These are phyloP conservation scores for Leishmania lainsoni DNA, from an alignment of 208 protist genomes.

Conservation along the genomic window DNA sequence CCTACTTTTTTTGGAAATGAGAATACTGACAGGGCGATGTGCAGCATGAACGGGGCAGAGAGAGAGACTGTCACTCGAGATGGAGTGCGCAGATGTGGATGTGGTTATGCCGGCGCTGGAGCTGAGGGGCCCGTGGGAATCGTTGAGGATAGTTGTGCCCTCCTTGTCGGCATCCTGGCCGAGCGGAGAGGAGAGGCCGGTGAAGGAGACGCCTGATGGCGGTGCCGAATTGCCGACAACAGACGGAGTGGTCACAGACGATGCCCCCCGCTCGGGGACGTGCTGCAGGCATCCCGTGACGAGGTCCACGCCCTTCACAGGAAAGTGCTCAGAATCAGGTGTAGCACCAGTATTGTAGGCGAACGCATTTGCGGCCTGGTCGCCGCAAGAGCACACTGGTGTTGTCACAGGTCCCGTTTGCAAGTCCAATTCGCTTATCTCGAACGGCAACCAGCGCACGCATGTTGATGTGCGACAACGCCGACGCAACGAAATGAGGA, in stretches of 20 bases:
- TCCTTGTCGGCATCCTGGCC: constrained; percentile 1
- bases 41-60: constrained; percentile 20
- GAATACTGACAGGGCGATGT: constrained; percentile 25
- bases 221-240: constrained; percentile 11
- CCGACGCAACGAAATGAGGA: constrained; percentile 3
- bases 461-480: constrained; percentile 4
- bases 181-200: neutral
- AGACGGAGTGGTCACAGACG: neutral
- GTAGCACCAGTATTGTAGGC: neutral
- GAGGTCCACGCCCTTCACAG: neutral
- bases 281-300: neutral
- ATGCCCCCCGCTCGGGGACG: neutral
- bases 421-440: constrained; percentile 17
- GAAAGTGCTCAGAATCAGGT: neutral
- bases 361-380: neutral
- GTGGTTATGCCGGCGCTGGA: constrained; percentile 17
- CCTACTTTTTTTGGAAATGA: neutral
- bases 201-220: constrained; percentile 2
- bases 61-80: constrained; percentile 13
- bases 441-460: constrained; percentile 27
- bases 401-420: neutral
- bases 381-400: constrained; percentile 22
- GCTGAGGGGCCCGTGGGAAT: constrained; percentile 4
- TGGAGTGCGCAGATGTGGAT: neutral
- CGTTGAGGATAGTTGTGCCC: neutral